These are phyloP conservation scores for Ophiocordyceps robertsii DNA, from an alignment of 2,329 filamentous ascomycete species.

Conservation along the genomic window DNA sequence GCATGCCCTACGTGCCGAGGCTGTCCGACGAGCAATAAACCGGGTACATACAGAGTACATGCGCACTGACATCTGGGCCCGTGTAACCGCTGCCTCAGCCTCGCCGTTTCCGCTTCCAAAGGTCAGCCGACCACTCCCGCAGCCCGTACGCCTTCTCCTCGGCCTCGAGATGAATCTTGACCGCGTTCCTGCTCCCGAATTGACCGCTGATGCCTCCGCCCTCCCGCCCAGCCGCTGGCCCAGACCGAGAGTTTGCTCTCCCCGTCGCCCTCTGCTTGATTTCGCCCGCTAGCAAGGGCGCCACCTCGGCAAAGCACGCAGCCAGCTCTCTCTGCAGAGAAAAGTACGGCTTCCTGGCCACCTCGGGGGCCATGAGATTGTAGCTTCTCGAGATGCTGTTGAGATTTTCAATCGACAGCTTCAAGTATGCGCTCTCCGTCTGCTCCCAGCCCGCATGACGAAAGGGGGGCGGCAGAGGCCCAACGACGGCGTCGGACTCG, in stretches of 20 bases:
- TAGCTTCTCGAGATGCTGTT: slow-evolving; percentile 76
- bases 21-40: too few species aligned
- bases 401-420: slow-evolving; percentile 61
- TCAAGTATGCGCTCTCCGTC: slow-evolving; percentile 62
- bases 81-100: background rate
- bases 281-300: slow-evolving; percentile 57
- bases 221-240: slow-evolving; percentile 15
- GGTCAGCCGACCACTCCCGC: slow-evolving; percentile 77
- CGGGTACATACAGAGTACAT: too few species aligned
- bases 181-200: slow-evolving; percentile 35
- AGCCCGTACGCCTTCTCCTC: slow-evolving; percentile 69
- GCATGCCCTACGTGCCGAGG: too few species aligned
- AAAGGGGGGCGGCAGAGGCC: slow-evolving; percentile 49
- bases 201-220: slow-evolving; percentile 44
- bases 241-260: slow-evolving; percentile 15
- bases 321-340: slow-evolving; percentile 69
- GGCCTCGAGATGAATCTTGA: slow-evolving; percentile 59
- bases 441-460: slow-evolving; percentile 66
- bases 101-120: slow-evolving; percentile 34
- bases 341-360: slow-evolving; percentile 90
- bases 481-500: background rate
- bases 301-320: slow-evolving; percentile 75
- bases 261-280: slow-evolving; percentile 55
- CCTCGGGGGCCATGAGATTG: slow-evolving; percentile 84
- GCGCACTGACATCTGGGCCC: too few species aligned